Evolutionary conservation across 2,329 filamentous ascomycete species (phyloP).

Genomic region (Mollisiaceae sp.): DNA sequence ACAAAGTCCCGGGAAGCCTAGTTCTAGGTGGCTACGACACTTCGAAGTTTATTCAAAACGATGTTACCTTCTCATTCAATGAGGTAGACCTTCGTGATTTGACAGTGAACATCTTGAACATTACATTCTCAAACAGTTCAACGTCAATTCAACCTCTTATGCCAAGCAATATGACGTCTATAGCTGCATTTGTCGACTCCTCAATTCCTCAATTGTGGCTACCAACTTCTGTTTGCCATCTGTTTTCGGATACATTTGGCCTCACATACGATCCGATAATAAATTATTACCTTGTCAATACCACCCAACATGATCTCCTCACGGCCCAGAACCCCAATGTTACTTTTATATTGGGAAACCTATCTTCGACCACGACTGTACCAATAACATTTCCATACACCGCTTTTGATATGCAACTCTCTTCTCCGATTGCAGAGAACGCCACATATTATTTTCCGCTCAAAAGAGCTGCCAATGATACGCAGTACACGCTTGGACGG

Average conservation of each 20-base stretch:
- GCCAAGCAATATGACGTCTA: slow-evolving; percentile 37
- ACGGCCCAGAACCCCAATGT: slow-evolving; percentile 40
- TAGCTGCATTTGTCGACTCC: slow-evolving; percentile 41
- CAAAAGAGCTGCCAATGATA: slow-evolving; percentile 39
- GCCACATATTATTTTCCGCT: slow-evolving; percentile 44
- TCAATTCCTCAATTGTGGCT: slow-evolving; percentile 46
- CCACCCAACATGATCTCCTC: slow-evolving; percentile 31
- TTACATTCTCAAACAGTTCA: slow-evolving; percentile 16
- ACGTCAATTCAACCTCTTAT: slow-evolving; percentile 2
- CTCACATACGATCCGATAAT: slow-evolving; percentile 43
- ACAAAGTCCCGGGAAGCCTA: slow-evolving; percentile 45
- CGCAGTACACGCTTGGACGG: slow-evolving; percentile 44
- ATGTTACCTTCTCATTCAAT: slow-evolving; percentile 45
- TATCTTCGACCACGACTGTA: slow-evolving; percentile 31
- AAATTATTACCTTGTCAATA: slow-evolving; percentile 43
- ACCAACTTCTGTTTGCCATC: slow-evolving; percentile 42
- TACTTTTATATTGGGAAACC: slow-evolving; percentile 39
- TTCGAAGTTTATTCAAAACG: slow-evolving; percentile 45
- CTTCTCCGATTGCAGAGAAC: slow-evolving; percentile 40
- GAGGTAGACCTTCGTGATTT: slow-evolving; percentile 45
- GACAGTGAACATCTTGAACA: slow-evolving; percentile 38
- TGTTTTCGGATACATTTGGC: slow-evolving; percentile 42
- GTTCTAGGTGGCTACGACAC: slow-evolving; percentile 48
- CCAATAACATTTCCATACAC: slow-evolving; percentile 43
- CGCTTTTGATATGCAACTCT: slow-evolving; percentile 43